phyloP scores from a whole-genome alignment of 2,329 filamentous ascomycete genomes.

The Pseudogymnoascus sp. region DNA sequence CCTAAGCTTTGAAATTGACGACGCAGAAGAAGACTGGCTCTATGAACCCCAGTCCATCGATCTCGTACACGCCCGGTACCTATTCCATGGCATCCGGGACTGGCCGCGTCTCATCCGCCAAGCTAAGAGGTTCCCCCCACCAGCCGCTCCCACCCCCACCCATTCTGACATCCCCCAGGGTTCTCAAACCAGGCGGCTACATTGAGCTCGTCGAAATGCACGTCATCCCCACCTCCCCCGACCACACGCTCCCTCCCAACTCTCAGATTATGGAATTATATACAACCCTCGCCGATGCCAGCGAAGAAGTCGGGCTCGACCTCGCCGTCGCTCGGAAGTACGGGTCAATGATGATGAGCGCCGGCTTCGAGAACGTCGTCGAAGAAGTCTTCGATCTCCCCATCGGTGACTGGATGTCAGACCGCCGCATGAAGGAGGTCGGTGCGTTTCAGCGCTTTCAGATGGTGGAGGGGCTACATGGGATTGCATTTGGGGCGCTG shows the following conservation, averaged over 20 bases:
- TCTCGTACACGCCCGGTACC: constrained; percentile 38
- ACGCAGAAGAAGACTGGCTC: constrained; percentile 41
- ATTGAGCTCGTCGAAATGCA: constrained; percentile 38
- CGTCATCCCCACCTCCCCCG: constrained; percentile 34
- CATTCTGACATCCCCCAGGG: constrained; percentile 13
- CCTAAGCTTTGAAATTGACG: constrained; percentile 41
- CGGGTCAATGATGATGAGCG: constrained; percentile 34
- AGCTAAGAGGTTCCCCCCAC: background rate
- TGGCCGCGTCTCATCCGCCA: background rate
- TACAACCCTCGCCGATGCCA: background rate
- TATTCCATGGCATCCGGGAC: background rate
- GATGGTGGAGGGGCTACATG: constrained; percentile 14
- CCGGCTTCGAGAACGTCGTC: constrained; percentile 43
- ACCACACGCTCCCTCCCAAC: constrained; percentile 29
- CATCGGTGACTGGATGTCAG: constrained; percentile 41
- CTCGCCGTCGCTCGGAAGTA: constrained; percentile 9
- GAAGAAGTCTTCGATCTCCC: constrained; percentile 42
- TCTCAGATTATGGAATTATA: constrained; percentile 13
- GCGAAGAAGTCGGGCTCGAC: constrained; percentile 2
- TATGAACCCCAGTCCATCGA: constrained; percentile 36
- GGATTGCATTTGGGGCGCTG: constrained; percentile 24
- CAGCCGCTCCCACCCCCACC: background rate
- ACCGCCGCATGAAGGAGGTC: constrained; percentile 42
- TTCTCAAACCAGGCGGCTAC: constrained; percentile 38
- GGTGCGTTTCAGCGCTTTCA: constrained; percentile 24